Percentiles rank a stretch among this genome's conserved stretches.
Conservation (phyloP, 257 asterid species). For the Jaltomata sinuosa region DNA sequence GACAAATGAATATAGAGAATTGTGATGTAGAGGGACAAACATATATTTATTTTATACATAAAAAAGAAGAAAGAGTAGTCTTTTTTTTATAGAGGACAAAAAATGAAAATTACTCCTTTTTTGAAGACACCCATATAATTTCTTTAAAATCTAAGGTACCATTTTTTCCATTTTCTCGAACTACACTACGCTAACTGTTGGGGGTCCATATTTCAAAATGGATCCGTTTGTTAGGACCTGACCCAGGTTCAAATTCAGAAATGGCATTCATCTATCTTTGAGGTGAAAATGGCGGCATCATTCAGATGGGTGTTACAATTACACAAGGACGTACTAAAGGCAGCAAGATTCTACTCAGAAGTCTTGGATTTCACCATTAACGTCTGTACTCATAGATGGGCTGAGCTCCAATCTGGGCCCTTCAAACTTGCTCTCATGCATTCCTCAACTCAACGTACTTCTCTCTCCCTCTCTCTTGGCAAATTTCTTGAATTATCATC, state of each 20-base stretch:
- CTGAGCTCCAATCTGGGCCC: conserved; percentile 89
- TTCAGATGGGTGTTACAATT: conserved; percentile 73
- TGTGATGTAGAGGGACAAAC: too few relatives aligned
- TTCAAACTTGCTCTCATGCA: conserved; percentile 80
- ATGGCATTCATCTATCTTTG: neutral
- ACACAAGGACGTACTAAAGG: conserved; percentile 90
- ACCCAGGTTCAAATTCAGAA: neutral
- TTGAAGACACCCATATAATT: too few relatives aligned
- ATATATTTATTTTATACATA: too few relatives aligned
- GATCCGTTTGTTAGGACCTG: too few relatives aligned
- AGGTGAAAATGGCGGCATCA: conserved; percentile 46
- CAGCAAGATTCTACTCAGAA: conserved; percentile 76
- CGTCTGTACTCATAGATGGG: conserved; percentile 87
- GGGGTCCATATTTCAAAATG: too few relatives aligned
- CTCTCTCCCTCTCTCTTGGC: neutral
- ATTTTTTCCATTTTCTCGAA: too few relatives aligned
- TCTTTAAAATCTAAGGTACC: too few relatives aligned
- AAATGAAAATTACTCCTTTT: too few relatives aligned
- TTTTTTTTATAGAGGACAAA: too few relatives aligned
- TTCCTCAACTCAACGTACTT: conserved; percentile 46
- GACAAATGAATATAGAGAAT: too few relatives aligned
- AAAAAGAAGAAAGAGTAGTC: too few relatives aligned
- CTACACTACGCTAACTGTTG: too few relatives aligned
- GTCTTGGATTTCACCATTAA: conserved; percentile 69
- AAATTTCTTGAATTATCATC: neutral